phyloP scores from a whole-genome alignment of 345 rosid species.

The Aquilaria yunnanensis region DNA sequence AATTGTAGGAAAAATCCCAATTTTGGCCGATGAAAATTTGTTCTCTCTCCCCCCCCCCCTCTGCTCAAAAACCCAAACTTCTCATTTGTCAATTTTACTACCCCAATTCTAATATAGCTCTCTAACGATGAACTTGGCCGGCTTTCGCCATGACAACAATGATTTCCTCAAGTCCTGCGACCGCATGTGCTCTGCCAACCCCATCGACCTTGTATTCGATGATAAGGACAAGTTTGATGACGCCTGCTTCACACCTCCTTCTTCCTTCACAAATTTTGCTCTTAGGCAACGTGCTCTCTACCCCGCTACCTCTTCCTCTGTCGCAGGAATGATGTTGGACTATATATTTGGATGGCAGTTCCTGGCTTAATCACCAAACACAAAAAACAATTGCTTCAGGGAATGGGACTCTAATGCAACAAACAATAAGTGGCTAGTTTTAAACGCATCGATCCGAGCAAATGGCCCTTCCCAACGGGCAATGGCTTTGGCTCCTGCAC shows the following conservation, averaged over 20 bases:
- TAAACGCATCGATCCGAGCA: constrained; percentile 11
- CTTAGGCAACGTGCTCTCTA: constrained; percentile 17
- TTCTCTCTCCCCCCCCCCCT: too few relatives aligned
- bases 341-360: constrained; percentile 84
- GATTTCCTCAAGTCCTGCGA: constrained; percentile 60
- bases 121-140: constrained; percentile 74
- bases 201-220: constrained; percentile 54
- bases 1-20: too few relatives aligned
- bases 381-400: constrained; percentile 57
- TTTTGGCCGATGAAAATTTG: too few relatives aligned
- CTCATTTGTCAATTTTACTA: too few relatives aligned
- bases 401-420: constrained; percentile 59
- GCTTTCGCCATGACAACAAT: constrained; percentile 53
- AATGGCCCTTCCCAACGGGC: neutral
- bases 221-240: constrained; percentile 61
- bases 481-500: neutral
- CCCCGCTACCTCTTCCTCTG: constrained; percentile 11
- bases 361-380: constrained; percentile 78
- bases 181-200: constrained; percentile 43
- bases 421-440: constrained; percentile 31
- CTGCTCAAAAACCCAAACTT: too few relatives aligned
- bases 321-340: constrained; percentile 34
- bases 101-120: neutral
- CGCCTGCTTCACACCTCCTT: constrained; percentile 55
- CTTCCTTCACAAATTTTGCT: constrained; percentile 35